Evolutionary conservation across 176 grass and related monocot species (phyloP).

Genomic region (Oryza meridionalis): DNA sequence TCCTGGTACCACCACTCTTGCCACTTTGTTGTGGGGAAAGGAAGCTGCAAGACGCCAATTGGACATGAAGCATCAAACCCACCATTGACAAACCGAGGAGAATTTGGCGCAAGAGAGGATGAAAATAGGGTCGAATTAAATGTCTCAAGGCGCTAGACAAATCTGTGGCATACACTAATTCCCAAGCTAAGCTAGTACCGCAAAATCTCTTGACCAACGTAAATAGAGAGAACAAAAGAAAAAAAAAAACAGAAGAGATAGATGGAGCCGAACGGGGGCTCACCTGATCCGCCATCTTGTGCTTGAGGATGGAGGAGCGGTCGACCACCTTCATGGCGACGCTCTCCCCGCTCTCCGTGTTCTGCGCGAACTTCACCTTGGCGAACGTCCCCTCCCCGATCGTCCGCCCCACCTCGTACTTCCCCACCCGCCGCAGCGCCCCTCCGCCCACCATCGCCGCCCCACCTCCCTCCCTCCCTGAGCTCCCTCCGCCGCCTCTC

Average conservation of each 20-base stretch:
- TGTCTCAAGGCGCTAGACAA: neutral
- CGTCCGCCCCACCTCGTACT: conserved; percentile 98
- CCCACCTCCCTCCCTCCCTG: neutral
- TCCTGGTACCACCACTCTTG: neutral
- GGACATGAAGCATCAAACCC: neutral
- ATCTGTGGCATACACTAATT: neutral
- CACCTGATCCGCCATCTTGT: conserved; percentile 99
- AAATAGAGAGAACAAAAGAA: neutral
- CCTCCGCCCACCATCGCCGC: conserved; percentile 37
- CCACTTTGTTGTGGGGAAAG: neutral
- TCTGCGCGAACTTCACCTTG: conserved; percentile 99
- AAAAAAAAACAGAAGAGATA: no score
- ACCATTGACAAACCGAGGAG: neutral
- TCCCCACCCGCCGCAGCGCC: conserved; percentile 77
- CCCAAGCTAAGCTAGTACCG: neutral
- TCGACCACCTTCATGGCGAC: conserved; percentile 99
- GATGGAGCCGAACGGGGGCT: neutral
- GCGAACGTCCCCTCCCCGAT: conserved; percentile 97
- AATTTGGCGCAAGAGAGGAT: neutral
- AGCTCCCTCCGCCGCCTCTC: neutral
- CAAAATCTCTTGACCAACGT: neutral
- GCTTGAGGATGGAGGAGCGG: conserved; percentile 96
- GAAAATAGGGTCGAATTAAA: conserved; percentile 15
- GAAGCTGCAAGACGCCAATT: neutral
- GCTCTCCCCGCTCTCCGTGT: conserved; percentile 98